Evolutionary conservation across 306 rosid species (phyloP), one percentile per base, ranked within the genome.

Genomic region (Rosa rugosa): DNA sequence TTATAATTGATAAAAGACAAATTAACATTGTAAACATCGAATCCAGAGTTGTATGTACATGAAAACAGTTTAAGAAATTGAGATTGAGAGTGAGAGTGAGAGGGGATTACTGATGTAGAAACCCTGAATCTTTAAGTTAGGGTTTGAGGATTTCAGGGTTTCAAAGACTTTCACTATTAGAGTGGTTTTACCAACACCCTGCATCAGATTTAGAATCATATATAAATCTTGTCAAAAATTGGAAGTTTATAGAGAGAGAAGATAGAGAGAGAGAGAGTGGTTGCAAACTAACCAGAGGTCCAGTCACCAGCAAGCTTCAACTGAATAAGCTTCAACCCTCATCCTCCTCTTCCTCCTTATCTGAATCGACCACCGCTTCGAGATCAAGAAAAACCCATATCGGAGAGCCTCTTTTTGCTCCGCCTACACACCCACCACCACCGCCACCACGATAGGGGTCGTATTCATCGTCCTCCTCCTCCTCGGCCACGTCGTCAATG

Each of bases 171-270:
- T 83, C 84, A 81, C 88, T 3, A 93, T 86, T 18, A 90, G 80
- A 47, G 91, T 90, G 83, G 86, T 93, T 87, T 93, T 93, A 47
- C 97, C 98, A 71, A 93, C 97, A 57, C 91, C 92, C 98, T 93
- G 81, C 78, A 41, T 56, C 9, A 11, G 38, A 45, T 41, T 78
- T 23, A 44, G 13, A 3, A 7, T 11, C 63, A 11, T 16, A 5
- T 3, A 4, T 20, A 27, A 38, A 77, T 5, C 17, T 7, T 5
- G 5, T 0, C 5, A 6, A 10, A 22, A 7, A 34, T 18, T 44
- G 36, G 25, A 42, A 38, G 8, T 51, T 64, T 23, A 11, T 5
- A 47, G 6, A 69, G 4, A 72, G 25, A 62, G 17, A 23, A 14
- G 34, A 31, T 1, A 31, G 34, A 31, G 34, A 51, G n/a, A 51